These are phyloP conservation scores for Rosa rugosa DNA, from an alignment of 306 rosid genomes.

Conservation along the genomic window DNA sequence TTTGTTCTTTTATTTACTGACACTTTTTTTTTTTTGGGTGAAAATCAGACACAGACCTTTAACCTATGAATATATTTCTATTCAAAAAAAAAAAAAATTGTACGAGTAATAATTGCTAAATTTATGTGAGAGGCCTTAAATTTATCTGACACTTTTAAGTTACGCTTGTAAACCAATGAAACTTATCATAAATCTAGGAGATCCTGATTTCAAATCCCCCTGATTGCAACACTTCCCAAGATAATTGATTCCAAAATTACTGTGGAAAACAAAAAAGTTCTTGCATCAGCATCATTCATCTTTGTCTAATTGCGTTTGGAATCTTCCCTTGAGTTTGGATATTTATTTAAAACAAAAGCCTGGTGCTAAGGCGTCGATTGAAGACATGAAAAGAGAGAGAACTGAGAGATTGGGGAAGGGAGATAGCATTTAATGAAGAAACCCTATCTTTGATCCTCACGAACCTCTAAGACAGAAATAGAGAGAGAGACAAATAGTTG, in stretches of 20 bases:
- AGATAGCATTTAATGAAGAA: conserved; percentile 59
- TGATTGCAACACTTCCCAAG: background rate
- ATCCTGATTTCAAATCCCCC: background rate
- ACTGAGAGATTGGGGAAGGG: conserved; percentile 34
- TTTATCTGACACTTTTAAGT: too few species aligned
- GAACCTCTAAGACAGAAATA: background rate
- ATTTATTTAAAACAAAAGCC: too few species aligned
- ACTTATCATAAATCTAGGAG: background rate
- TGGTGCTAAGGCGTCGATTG: conserved; percentile 37
- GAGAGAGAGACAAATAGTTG: background rate
- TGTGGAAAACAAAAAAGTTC: background rate
- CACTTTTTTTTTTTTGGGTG: too few species aligned
- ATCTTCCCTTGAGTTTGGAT: too few species aligned
- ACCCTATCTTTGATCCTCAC: conserved; percentile 49
- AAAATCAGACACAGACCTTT: too few species aligned
- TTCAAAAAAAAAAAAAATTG: too few species aligned
- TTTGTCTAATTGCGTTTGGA: too few species aligned
- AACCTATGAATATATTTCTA: too few species aligned
- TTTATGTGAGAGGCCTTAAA: too few species aligned
- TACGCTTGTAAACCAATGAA: background rate
- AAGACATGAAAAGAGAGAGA: conserved; percentile 76
- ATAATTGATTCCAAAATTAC: background rate
- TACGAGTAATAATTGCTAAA: too few species aligned
- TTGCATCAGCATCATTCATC: background rate
- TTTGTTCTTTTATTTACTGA: too few species aligned